Conservation (phyloP, 164 flowering plant species). For the Stephania yunnanensis region DNA sequence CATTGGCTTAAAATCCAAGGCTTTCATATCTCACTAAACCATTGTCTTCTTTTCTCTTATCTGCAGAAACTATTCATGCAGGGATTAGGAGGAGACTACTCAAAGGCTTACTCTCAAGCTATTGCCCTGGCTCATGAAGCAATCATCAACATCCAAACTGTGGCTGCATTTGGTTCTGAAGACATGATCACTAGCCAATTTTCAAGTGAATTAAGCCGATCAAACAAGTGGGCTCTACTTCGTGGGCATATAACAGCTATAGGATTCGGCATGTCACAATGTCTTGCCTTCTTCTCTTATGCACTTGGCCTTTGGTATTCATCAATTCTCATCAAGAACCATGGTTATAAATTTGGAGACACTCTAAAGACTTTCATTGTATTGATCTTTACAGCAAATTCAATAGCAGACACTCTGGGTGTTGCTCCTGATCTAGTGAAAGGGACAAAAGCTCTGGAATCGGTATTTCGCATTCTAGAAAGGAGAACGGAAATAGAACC, state of each 20-base stretch:
- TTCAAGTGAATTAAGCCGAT: conserved; percentile 33
- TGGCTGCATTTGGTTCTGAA: conserved; percentile 73
- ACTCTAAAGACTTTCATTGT: conserved; percentile 67
- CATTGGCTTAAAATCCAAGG: no score
- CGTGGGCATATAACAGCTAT: conserved; percentile 71
- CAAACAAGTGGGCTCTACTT: conserved; percentile 42
- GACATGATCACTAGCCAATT: conserved; percentile 38
- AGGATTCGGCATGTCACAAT: conserved; percentile 55
- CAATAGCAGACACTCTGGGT: conserved; percentile 72
- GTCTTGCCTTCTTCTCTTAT: conserved; percentile 55
- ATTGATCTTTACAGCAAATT: conserved; percentile 47
- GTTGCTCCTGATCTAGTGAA: conserved; percentile 63
- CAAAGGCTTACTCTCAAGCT: conserved; percentile 42
- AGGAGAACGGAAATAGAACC: conserved; percentile 49
- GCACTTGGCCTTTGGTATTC: conserved; percentile 81
- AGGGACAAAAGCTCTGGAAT: conserved; percentile 59
- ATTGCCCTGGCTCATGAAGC: conserved; percentile 71
- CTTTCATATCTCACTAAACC: no score
- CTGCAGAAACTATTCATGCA: conserved; percentile 40
- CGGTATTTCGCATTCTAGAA: conserved; percentile 55
- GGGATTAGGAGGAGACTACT: conserved; percentile 31
- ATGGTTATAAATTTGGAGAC: conserved; percentile 45
- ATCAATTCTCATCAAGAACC: conserved; percentile 43
- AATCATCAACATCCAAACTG: conserved; percentile 57
- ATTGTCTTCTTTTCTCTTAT: neutral